Percentiles rank a stretch among this genome's conserved stretches.
These are phyloP conservation scores for Erythrobasidium yunnanense DNA, from an alignment of 768 basidiomycete genomes.

Conservation along the genomic window DNA sequence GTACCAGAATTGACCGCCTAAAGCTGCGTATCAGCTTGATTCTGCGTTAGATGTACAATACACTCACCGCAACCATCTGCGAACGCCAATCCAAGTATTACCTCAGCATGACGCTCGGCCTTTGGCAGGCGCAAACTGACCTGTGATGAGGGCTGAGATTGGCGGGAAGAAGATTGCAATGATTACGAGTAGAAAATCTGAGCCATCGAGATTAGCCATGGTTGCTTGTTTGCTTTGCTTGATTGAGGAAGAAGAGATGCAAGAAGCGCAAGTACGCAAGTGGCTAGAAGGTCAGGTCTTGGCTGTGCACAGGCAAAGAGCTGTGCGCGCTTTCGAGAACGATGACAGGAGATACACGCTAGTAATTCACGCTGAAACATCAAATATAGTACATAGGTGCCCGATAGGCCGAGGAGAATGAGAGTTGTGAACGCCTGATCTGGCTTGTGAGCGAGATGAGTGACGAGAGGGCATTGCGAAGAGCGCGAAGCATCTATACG, in stretches of 20 bases:
- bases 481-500: no score
- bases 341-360: no score
- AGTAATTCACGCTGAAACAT: no score
- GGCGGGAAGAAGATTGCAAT: neutral
- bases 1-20: neutral
- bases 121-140: neutral
- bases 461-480: no score
- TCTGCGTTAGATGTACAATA: neutral
- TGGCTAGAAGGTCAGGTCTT: no score
- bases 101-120: neutral
- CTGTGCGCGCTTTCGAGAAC: no score
- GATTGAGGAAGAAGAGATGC: neutral
- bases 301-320: no score
- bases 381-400: no score
- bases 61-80: neutral
- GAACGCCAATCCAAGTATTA: neutral
- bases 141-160: neutral
- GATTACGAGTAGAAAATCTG: neutral
- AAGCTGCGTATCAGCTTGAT: neutral
- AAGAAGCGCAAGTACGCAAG: no score
- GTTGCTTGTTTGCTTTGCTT: neutral
- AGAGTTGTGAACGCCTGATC: no score
- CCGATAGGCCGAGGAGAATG: no score
- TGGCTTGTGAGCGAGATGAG: no score
- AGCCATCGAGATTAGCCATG: neutral